Conservation (phyloP, 129 eudicot genomes). For the Glebionis coronaria region DNA sequence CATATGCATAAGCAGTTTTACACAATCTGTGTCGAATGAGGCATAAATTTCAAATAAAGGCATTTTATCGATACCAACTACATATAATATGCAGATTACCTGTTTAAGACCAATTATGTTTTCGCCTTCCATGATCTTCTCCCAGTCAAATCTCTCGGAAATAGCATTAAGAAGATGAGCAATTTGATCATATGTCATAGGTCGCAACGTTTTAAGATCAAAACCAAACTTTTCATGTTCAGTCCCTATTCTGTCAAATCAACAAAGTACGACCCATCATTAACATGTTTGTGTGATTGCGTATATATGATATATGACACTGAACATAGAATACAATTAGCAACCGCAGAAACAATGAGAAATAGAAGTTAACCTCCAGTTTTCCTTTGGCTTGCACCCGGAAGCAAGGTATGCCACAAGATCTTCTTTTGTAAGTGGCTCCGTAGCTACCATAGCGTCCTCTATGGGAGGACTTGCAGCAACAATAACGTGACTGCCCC, state of each 20-base stretch:
- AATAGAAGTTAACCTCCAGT: constrained; percentile 75
- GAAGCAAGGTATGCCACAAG: constrained; percentile 88
- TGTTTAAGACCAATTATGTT: constrained; percentile 91
- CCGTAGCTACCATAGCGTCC: constrained; percentile 65
- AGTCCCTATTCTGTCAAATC: constrained; percentile 84
- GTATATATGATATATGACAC: neutral
- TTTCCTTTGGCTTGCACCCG: constrained; percentile 95
- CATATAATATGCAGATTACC: constrained; percentile 38
- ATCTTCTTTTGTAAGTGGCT: constrained; percentile 92
- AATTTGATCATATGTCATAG: constrained; percentile 89
- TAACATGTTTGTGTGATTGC: neutral
- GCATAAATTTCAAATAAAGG: neutral
- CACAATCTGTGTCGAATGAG: neutral
- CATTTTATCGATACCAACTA: neutral
- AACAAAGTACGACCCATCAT: constrained; percentile 16
- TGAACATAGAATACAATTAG: constrained; percentile 1
- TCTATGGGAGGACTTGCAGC: constrained; percentile 98
- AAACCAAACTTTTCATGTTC: constrained; percentile 99
- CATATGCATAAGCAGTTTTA: neutral
- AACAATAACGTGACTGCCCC: constrained; percentile 54
- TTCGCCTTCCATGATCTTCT: constrained; percentile 91
- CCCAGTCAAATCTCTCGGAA: constrained; percentile 99
- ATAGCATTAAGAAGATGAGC: constrained; percentile 83
- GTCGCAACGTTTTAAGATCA: constrained; percentile 70
- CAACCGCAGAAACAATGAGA: neutral